Percentiles rank a stretch among this genome's conserved stretches.
Conservation (phyloP, 495 filamentous ascomycete species). For the Schizothecium vesticola region DNA sequence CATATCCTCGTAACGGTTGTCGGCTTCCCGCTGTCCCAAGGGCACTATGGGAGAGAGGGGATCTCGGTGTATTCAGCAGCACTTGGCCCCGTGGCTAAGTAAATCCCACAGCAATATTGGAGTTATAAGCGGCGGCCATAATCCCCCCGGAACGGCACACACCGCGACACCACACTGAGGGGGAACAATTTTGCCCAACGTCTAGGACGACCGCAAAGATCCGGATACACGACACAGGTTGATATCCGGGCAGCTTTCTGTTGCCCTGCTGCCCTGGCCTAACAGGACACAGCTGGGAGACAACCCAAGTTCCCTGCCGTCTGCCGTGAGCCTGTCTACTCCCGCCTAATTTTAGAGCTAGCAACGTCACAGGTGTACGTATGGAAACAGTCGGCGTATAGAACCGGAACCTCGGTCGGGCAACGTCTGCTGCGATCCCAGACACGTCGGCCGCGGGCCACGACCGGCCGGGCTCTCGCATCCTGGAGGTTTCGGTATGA, state of each 20-base stretch:
- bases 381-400: constrained; percentile 2
- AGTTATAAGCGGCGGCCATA: background rate
- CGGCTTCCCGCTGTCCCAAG: background rate
- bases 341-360: constrained; percentile 27
- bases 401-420: too few relatives aligned
- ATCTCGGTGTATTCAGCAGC: background rate
- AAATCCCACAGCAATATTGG: background rate
- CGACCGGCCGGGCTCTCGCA: background rate
- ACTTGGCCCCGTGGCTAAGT: background rate
- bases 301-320: constrained; percentile 7
- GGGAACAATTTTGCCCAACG: too few relatives aligned
- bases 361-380: constrained; percentile 24
- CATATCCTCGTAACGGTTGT: background rate
- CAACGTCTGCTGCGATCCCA: too few relatives aligned
- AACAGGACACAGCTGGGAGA: background rate
- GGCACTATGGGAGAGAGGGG: background rate
- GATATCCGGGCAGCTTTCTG: background rate
- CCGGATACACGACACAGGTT: background rate
- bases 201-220: too few relatives aligned
- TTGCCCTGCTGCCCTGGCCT: background rate
- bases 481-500: background rate
- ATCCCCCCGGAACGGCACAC: background rate
- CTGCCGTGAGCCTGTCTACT: constrained; percentile 18
- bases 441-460: background rate
- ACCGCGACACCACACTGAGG: background rate